Conservation (phyloP, 1,139 yeast genomes). For the Yamadazyma kanchanaburiensis region DNA sequence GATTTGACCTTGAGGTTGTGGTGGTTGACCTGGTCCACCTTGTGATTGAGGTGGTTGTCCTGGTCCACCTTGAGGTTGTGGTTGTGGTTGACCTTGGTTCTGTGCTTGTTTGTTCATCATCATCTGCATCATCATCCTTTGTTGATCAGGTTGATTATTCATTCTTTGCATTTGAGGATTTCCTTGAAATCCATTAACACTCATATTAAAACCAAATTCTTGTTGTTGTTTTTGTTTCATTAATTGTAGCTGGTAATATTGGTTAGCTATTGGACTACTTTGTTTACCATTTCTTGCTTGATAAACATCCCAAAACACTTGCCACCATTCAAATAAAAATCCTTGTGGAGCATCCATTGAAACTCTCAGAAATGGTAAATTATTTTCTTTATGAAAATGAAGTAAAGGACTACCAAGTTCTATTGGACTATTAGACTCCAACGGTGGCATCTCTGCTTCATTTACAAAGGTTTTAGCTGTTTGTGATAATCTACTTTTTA, state of each 20-base stretch:
- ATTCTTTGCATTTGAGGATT: conserved; percentile 13
- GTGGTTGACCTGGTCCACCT: conserved; percentile 29
- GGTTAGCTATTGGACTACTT: conserved; percentile 60
- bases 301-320: conserved; percentile 90
- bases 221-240: conserved; percentile 64
- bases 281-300: conserved; percentile 64
- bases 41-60: conserved; percentile 46
- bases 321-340: conserved; percentile 94
- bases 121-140: conserved; percentile 22
- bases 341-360: conserved; percentile 84
- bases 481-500: conserved; percentile 67
- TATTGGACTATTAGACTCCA: conserved; percentile 11
- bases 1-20: conserved; percentile 50
- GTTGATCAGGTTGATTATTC: conserved; percentile 14
- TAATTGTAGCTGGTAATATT: conserved; percentile 67
- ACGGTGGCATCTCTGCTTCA: conserved; percentile 61
- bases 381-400: conserved; percentile 23
- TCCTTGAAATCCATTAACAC: conserved; percentile 14
- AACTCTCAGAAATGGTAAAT: conserved; percentile 48
- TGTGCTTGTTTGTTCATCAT: conserved; percentile 25
- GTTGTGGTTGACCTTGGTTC: conserved; percentile 11
- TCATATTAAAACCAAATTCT: conserved; percentile 18
- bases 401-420: conserved; percentile 1
- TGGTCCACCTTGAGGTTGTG: conserved; percentile 21
- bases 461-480: conserved; percentile 71